A percentile compares a stretch with the other conserved stretches of the same genome.
phyloP scores from a whole-genome alignment of 495 filamentous ascomycete species.

The Achaetomiella virescens region DNA sequence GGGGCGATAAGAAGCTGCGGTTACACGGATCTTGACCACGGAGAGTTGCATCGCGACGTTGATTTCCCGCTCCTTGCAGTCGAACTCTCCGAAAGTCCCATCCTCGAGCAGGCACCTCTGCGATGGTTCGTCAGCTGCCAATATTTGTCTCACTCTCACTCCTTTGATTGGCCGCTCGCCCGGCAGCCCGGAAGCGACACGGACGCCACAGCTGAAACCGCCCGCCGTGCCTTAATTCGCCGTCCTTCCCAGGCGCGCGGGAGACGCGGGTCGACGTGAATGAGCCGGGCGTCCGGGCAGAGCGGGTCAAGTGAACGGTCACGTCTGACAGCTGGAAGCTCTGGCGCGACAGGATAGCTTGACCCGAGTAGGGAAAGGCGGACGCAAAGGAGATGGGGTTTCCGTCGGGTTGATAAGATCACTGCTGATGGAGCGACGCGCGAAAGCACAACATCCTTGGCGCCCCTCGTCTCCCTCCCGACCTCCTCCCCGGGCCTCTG shows the following conservation, averaged over 20 bases:
- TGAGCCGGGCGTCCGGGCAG: slow-evolving; percentile 2
- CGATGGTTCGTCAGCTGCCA: slow-evolving; percentile 15
- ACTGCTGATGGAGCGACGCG: too few relatives aligned
- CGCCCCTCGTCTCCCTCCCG: background rate
- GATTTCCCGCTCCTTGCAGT: background rate
- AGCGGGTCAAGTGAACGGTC: background rate
- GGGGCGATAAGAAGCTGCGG: slow-evolving; percentile 3
- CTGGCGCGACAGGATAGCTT: background rate
- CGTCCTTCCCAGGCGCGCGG: background rate
- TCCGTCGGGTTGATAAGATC: background rate
- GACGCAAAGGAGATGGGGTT: background rate
- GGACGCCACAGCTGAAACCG: slow-evolving; percentile 41
- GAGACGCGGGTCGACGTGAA: slow-evolving; percentile 3
- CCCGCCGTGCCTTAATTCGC: background rate
- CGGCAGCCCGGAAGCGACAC: slow-evolving; percentile 19
- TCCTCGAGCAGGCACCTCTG: background rate
- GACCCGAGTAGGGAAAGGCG: background rate
- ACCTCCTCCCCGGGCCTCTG: background rate
- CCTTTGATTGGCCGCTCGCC: slow-evolving; percentile 25
- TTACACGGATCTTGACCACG: slow-evolving; percentile 11
- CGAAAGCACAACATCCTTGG: slow-evolving; percentile 1
- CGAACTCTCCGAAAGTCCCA: background rate
- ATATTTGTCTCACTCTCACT: slow-evolving; percentile 10
- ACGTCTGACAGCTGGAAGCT: background rate
- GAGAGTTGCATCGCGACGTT: slow-evolving; percentile 4